Conservation (phyloP, 768 basidiomycete species). For the Pleurotus giganteus region DNA sequence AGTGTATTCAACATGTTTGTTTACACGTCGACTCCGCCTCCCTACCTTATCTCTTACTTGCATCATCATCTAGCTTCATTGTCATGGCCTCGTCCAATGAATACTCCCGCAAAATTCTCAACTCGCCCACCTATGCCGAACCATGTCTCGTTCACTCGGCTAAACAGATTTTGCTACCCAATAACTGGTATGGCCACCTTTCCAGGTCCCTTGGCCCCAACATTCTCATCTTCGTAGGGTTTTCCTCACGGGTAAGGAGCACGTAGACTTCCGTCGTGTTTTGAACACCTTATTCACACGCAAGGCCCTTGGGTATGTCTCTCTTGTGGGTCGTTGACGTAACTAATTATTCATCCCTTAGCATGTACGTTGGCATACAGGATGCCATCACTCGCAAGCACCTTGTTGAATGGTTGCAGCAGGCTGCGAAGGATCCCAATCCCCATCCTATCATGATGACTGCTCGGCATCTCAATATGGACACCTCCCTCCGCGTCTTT, state of each 20-base stretch:
- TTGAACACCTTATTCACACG: constrained; percentile 93
- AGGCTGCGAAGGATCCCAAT: constrained; percentile 44
- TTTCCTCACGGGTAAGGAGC: constrained; percentile 85
- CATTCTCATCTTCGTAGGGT: constrained; percentile 98
- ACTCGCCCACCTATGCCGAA: constrained; percentile 89
- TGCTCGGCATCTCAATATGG: constrained; percentile 96
- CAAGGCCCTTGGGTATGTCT: constrained; percentile 79
- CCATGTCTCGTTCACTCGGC: constrained; percentile 93
- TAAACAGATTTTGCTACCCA: constrained; percentile 86
- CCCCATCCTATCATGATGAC: constrained; percentile 78
- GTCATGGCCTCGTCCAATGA: constrained; percentile 97
- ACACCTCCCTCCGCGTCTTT: constrained; percentile 93
- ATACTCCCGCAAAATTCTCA: constrained; percentile 91
- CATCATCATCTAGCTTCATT: constrained; percentile 74
- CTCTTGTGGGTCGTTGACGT: constrained; percentile 9
- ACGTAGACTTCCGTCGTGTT: constrained; percentile 86
- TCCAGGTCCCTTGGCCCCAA: constrained; percentile 34
- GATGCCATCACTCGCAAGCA: constrained; percentile 79
- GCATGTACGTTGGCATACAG: constrained; percentile 82
- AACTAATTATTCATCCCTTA: constrained; percentile 26
- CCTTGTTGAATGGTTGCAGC: constrained; percentile 69
- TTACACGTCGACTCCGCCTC: neutral
- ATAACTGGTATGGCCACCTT: constrained; percentile 67
- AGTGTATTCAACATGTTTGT: constrained; percentile 98
- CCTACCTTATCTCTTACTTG: constrained; percentile 1